Evolutionary conservation across 768 basidiomycete genomes (phyloP).

Genomic region (Kwoniella europaea): DNA sequence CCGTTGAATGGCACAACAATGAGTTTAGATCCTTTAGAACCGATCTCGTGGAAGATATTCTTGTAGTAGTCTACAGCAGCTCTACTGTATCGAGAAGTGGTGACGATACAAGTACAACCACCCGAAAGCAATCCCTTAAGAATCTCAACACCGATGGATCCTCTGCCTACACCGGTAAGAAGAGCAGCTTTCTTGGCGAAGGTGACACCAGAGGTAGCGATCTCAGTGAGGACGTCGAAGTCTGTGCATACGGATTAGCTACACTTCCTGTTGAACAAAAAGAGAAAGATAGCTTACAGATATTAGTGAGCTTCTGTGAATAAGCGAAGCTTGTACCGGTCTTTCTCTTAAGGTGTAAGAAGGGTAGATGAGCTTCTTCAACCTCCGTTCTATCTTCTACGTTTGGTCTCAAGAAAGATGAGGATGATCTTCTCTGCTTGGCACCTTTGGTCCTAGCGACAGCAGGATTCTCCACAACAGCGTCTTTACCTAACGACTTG

Average conservation of each 20-base stretch:
- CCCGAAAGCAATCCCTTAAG: constrained; percentile 95
- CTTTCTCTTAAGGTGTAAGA: constrained; percentile 95
- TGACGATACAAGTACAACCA: constrained; percentile 94
- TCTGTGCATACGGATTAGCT: constrained; percentile 64
- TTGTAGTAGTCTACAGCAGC: constrained; percentile 94
- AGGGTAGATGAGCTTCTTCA: constrained; percentile 86
- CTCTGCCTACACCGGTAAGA: constrained; percentile 95
- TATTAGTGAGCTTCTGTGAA: constrained; percentile 85
- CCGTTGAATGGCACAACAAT: constrained; percentile 99
- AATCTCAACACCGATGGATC: constrained; percentile 96
- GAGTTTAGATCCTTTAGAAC: constrained; percentile 92
- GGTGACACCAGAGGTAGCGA: constrained; percentile 95
- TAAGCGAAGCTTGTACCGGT: constrained; percentile 95
- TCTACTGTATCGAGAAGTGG: constrained; percentile 95
- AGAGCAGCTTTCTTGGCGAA: constrained; percentile 99
- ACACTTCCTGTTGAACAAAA: not conserved
- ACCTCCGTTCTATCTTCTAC: constrained; percentile 68
- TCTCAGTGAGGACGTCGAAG: constrained; percentile 95
- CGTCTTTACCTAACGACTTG: constrained; percentile 70
- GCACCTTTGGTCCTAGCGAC: constrained; percentile 41
- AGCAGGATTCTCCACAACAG: constrained; percentile 32
- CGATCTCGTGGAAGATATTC: constrained; percentile 92
- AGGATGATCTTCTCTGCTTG: constrained; percentile 78
- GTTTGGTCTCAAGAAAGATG: constrained; percentile 93
- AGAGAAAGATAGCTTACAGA: constrained; percentile 58